Evolutionary conservation across 1,139 yeast genomes (phyloP), one percentile per base, ranked within the genome.

Genomic region (Lodderomyces orthopsilosis): DNA sequence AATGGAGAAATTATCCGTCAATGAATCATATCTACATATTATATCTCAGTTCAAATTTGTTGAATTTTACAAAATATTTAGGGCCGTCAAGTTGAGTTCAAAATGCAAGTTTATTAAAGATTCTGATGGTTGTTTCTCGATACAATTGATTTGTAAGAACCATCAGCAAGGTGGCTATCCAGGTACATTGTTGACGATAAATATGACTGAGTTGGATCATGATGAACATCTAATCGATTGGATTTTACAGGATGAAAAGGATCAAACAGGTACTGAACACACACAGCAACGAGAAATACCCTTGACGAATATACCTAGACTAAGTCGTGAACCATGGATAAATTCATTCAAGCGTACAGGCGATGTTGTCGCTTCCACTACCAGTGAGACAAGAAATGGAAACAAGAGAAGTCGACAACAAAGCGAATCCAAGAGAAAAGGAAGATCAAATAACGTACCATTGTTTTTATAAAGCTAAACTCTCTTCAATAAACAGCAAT

Each of bases 71-170:
- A 79, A 75, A 53, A 70, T 81, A 8, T 61, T 78, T 41, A 71
- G 67, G 46, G 78, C 85, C 2, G 77, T 81, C 6, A 77, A 70
- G 47, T 61, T 81, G 10, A 80, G 89, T 0, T 68, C 77, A 38
- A 77, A 81, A 47, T 79, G 85, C 47, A 78, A 83, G 51, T 66
- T 85, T 9, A 60, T 82, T 47, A 78, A 77, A 58, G 91, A 83
- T 57, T 52, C 62, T 13, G 66, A 69, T 47, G 87, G 87, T 0
- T 61, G 82, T 1, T 66, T 80, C 2, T 69, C 79, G 2, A 54
- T 78, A 10, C 77, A 75, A 43, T 56, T 78, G 35, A 58, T 75
- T 12, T 63, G 76, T 48, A 68, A 62, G 43, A 69, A 65, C 49
- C 46, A 54, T 8, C 41, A 39, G 13, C 41, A 39, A 33, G 33